Percentiles rank a stretch among this genome's conserved stretches.
Conservation (phyloP, 805 yeast species). For the Torulaspora gathmanii region DNA sequence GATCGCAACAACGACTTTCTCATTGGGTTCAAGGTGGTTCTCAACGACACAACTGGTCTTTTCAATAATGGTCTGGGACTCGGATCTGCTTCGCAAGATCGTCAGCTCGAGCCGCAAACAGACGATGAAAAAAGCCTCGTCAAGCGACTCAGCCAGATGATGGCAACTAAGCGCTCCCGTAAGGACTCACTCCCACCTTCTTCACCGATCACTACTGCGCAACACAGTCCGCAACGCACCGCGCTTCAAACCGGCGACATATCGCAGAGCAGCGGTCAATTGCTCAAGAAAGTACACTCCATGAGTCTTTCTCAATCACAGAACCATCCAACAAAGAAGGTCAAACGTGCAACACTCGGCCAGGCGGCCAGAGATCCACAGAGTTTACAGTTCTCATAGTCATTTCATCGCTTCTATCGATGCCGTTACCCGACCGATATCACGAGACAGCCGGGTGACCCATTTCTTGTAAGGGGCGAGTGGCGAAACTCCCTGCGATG, state of each 20-base stretch:
- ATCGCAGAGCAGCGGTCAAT: slow-evolving; percentile 11
- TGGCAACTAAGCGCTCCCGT: slow-evolving; percentile 19
- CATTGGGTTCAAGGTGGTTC: slow-evolving; percentile 49
- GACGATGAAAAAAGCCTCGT: slow-evolving; percentile 25
- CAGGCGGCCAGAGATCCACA: slow-evolving; percentile 20
- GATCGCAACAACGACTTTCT: slow-evolving; percentile 51
- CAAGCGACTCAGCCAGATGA: slow-evolving; percentile 21
- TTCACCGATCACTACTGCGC: slow-evolving; percentile 3
- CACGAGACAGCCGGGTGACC: not conserved
- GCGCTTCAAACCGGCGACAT: slow-evolving; percentile 1
- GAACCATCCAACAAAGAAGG: slow-evolving; percentile 25
- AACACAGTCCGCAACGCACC: not conserved
- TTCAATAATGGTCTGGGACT: slow-evolving; percentile 45
- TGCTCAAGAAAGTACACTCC: slow-evolving; percentile 26
- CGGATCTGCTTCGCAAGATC: slow-evolving; percentile 10
- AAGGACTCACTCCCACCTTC: slow-evolving; percentile 7
- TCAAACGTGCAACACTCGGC: slow-evolving; percentile 34
- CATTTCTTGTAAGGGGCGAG: slow-evolving; percentile 7
- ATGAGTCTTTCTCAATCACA: slow-evolving; percentile 28
- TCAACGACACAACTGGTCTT: slow-evolving; percentile 60
- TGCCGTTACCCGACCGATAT: not conserved
- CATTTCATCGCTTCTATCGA: not conserved
- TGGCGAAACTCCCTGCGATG: slow-evolving; percentile 9
- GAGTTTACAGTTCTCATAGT: slow-evolving; percentile 20
- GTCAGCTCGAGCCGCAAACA: slow-evolving; percentile 22